phyloP scores from a whole-genome alignment of 805 yeast genomes.

The Lachancea cidri region DNA sequence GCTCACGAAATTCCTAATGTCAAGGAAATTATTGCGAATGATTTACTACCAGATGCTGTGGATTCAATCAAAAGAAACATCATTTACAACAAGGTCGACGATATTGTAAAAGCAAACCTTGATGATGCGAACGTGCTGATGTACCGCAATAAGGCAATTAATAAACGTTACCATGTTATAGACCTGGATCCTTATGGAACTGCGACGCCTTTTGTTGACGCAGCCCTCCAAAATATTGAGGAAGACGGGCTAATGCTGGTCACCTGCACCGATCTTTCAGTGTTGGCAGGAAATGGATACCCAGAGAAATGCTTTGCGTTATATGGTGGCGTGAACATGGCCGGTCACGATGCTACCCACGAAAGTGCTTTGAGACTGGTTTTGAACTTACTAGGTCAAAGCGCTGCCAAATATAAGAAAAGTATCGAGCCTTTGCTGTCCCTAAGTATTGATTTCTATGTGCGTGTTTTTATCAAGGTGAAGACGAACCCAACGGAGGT shows the following conservation, averaged over 20 bases:
- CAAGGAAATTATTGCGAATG: conserved; percentile 78
- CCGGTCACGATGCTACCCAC: conserved; percentile 76
- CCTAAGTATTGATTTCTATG: conserved; percentile 87
- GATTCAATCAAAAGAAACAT: conserved; percentile 69
- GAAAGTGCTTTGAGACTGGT: conserved; percentile 90
- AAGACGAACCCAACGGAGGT: conserved; percentile 75
- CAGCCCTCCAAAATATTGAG: conserved; percentile 77
- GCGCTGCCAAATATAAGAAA: conserved; percentile 88
- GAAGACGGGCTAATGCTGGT: conserved; percentile 84
- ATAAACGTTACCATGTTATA: conserved; percentile 66
- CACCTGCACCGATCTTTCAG: conserved; percentile 95
- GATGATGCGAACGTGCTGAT: conserved; percentile 91
- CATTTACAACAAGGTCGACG: conserved; percentile 53
- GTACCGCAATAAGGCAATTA: conserved; percentile 43
- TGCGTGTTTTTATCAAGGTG: conserved; percentile 77
- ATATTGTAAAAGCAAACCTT: conserved; percentile 57
- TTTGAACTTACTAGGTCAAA: conserved; percentile 62
- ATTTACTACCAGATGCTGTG: conserved; percentile 81
- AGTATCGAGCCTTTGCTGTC: conserved; percentile 81
- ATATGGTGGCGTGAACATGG: conserved; percentile 88
- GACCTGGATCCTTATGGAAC: conserved; percentile 98
- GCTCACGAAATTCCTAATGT: conserved; percentile 85
- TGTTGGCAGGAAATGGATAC: conserved; percentile 90
- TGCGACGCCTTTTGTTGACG: conserved; percentile 91
- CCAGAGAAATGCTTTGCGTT: conserved; percentile 95